These are phyloP conservation scores for Fistulifera solaris DNA, from an alignment of 108 stramenopile genomes.

Conservation along the genomic window DNA sequence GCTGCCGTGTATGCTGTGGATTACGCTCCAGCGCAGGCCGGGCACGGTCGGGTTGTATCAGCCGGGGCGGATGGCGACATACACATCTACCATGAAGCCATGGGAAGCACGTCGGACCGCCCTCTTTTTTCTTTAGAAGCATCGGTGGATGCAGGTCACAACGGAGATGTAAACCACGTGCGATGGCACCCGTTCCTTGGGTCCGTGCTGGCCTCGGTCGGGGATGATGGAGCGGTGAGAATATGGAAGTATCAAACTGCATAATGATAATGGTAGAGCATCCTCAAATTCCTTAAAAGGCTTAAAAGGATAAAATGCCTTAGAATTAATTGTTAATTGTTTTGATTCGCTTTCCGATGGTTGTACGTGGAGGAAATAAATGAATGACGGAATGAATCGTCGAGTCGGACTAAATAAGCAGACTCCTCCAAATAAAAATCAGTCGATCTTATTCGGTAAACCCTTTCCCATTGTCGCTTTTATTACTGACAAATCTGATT, in stretches of 20 bases:
- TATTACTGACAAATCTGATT: no score
- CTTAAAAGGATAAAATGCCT: no score
- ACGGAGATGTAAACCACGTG: slow-evolving; percentile 94
- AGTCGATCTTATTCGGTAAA: no score
- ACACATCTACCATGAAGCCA: slow-evolving; percentile 63
- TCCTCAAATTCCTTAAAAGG: no score
- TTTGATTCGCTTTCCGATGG: no score
- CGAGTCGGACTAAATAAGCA: no score
- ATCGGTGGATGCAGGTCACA: slow-evolving; percentile 20
- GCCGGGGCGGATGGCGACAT: slow-evolving; percentile 83
- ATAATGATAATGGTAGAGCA: neutral
- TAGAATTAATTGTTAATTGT: no score
- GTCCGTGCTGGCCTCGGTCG: slow-evolving; percentile 61
- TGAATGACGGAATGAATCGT: no score
- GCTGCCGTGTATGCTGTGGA: slow-evolving; percentile 60
- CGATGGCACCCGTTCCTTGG: slow-evolving; percentile 87
- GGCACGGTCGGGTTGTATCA: slow-evolving; percentile 70
- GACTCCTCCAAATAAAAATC: no score
- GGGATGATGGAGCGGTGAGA: slow-evolving; percentile 86
- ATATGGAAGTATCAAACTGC: slow-evolving; percentile 60
- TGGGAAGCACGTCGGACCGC: slow-evolving; percentile 37
- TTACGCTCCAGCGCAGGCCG: slow-evolving; percentile 70
- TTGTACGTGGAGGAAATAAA: no score
- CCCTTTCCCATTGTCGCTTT: no score
- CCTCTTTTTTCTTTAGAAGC: slow-evolving; percentile 59